Evolutionary conservation across 2,329 filamentous ascomycete species (phyloP).

Genomic region (Calonectria henricotiae): DNA sequence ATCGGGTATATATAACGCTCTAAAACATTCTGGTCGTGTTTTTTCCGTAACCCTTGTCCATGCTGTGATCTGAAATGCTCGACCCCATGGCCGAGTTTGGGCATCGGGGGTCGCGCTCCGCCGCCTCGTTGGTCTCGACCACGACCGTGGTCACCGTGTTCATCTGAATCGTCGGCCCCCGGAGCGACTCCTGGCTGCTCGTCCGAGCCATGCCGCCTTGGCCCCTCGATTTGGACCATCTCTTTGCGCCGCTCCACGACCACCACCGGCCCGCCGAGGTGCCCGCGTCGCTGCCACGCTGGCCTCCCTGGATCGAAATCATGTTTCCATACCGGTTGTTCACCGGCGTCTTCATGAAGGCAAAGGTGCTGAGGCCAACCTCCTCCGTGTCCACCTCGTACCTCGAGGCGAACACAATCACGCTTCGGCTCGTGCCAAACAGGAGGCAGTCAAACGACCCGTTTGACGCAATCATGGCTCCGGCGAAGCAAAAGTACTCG

Average conservation of each 20-base stretch:
- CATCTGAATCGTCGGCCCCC: constrained; percentile 62
- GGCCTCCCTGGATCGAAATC: constrained; percentile 58
- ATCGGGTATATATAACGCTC: constrained; percentile 7
- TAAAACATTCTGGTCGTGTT: constrained; percentile 34
- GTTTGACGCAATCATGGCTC: constrained; percentile 72
- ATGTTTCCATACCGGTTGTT: constrained; percentile 62
- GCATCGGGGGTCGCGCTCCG: constrained; percentile 50
- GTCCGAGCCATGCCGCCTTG: constrained; percentile 43
- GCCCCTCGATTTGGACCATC: constrained; percentile 30
- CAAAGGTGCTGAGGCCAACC: constrained; percentile 68
- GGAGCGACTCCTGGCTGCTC: constrained; percentile 56
- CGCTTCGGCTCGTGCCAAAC: constrained; percentile 68
- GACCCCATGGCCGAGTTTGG: constrained; percentile 47
- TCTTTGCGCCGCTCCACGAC: constrained; percentile 46
- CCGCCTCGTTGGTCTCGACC: constrained; percentile 58
- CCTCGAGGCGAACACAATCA: constrained; percentile 67
- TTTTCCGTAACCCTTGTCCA: constrained; percentile 49
- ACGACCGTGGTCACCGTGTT: constrained; percentile 63
- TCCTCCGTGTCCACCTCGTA: constrained; percentile 61
- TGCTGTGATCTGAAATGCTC: constrained; percentile 52
- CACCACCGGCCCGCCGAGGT: constrained; percentile 51
- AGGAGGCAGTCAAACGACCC: constrained; percentile 71
- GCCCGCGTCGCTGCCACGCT: constrained; percentile 32
- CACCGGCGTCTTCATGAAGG: constrained; percentile 64
- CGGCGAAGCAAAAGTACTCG: constrained; percentile 73